Percentiles rank a stretch among this genome's conserved stretches.
phyloP scores from a whole-genome alignment of 352 stramenopile species.

The Pythium scleroteichum region DNA sequence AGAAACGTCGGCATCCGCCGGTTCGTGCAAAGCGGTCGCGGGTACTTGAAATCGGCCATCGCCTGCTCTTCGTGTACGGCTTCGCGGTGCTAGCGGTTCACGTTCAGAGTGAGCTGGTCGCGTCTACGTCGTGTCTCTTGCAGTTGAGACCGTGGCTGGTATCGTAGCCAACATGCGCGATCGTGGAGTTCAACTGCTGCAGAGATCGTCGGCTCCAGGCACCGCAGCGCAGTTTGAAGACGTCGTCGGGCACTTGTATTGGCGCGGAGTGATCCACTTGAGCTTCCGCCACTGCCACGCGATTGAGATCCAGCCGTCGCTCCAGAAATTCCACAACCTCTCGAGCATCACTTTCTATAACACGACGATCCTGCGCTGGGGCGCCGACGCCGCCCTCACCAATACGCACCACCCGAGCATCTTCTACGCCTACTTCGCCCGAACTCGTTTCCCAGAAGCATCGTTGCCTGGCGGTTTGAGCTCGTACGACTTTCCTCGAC shows the following conservation, averaged over 20 bases:
- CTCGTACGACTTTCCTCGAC: neutral
- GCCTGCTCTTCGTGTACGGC: constrained; percentile 15
- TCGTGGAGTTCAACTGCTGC: constrained; percentile 16
- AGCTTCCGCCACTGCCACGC: constrained; percentile 6
- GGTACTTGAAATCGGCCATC: neutral
- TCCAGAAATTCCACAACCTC: constrained; percentile 2
- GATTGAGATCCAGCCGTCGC: neutral
- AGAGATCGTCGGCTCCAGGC: neutral
- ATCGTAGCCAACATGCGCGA: constrained; percentile 24
- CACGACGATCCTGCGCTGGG: neutral
- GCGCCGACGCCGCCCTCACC: neutral
- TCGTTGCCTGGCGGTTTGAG: neutral
- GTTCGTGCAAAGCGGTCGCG: neutral
- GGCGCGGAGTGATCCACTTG: neutral
- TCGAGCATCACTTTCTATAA: neutral
- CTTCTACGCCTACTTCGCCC: neutral
- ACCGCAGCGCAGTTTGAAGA: neutral
- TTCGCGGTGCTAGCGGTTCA: constrained; percentile 24
- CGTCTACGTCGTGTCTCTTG: constrained; percentile 21
- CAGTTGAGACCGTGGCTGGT: constrained; percentile 30
- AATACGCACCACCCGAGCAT: constrained; percentile 1
- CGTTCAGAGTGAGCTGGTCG: constrained; percentile 20
- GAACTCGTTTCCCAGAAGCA: neutral
- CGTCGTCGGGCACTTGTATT: neutral
- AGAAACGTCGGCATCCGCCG: too few species aligned